A percentile compares a stretch with the other conserved stretches of the same genome.
Conservation (phyloP, 2,329 filamentous ascomycete species). For the Daldinia eschscholtzii region DNA sequence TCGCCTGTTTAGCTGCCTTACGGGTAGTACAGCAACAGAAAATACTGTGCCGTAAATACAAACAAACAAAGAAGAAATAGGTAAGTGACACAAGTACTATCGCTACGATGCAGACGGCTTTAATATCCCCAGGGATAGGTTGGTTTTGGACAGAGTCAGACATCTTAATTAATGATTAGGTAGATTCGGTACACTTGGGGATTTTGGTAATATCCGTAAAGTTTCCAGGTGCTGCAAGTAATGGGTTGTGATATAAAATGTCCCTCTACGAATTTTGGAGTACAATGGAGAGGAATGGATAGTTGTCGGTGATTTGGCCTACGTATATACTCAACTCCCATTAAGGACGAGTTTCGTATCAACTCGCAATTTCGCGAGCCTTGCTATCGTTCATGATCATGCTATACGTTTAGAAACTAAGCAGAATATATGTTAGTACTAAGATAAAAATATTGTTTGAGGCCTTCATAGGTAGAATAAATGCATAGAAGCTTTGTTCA, state of each 20-base stretch:
- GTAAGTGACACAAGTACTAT: too few relatives aligned
- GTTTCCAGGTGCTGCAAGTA: not conserved
- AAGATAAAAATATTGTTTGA: not conserved
- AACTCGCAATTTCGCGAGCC: not conserved
- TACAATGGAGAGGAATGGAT: not conserved
- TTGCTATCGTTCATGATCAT: not conserved
- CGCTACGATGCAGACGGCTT: too few relatives aligned
- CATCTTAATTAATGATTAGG: not conserved
- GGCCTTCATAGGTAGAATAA: not conserved
- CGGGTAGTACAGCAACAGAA: not conserved
- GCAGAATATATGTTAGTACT: not conserved
- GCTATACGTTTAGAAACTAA: not conserved
- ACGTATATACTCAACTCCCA: not conserved
- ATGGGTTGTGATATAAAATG: not conserved
- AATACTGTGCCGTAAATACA: not conserved
- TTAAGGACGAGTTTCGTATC: not conserved
- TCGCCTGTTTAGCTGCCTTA: not conserved
- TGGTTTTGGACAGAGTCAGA: not conserved
- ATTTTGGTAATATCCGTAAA: not conserved
- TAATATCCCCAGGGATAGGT: too few relatives aligned
- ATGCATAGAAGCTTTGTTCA: not conserved
- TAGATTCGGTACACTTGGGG: too few relatives aligned
- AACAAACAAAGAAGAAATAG: not conserved
- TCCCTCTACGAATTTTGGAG: not conserved
- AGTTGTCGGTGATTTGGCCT: not conserved